A percentile compares a stretch with the other conserved stretches of the same genome.
These are phyloP conservation scores for Lipomyces spencermartinsiae DNA, from an alignment of 805 yeast species.

Conservation along the genomic window DNA sequence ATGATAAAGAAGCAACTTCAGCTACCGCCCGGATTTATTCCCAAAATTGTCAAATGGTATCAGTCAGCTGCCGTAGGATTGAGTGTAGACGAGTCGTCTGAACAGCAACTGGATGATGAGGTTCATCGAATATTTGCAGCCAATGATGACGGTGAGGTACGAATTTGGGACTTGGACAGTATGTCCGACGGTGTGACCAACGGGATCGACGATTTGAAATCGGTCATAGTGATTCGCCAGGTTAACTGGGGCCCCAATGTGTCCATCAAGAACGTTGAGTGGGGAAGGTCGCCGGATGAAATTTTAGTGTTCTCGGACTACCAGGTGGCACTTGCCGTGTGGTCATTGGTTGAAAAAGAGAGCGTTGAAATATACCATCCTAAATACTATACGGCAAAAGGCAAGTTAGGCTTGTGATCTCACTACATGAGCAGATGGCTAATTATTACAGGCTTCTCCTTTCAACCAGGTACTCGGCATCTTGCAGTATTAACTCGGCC, in stretches of 20 bases:
- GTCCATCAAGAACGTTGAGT: slow-evolving; percentile 26
- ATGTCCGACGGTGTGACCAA: not conserved
- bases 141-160: slow-evolving; percentile 26
- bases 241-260: slow-evolving; percentile 35
- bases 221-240: slow-evolving; percentile 27
- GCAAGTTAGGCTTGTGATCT: not conserved
- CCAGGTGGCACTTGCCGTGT: slow-evolving; percentile 32
- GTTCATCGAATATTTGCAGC: slow-evolving; percentile 33
- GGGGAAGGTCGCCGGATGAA: slow-evolving; percentile 36
- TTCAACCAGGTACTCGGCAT: slow-evolving; percentile 33
- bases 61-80: slow-evolving; percentile 1
- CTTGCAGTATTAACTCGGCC: slow-evolving; percentile 34
- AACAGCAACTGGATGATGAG: slow-evolving; percentile 14
- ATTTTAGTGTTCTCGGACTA: slow-evolving; percentile 33
- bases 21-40: slow-evolving; percentile 27
- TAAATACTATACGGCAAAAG: slow-evolving; percentile 17
- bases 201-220: slow-evolving; percentile 26
- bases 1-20: slow-evolving; percentile 21
- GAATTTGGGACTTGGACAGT: slow-evolving; percentile 33
- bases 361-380: slow-evolving; percentile 30
- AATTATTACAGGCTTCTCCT: slow-evolving; percentile 20
- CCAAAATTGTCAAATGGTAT: slow-evolving; percentile 30
- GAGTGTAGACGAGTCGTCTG: not conserved
- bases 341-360: slow-evolving; percentile 26
- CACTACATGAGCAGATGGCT: not conserved